A percentile compares a stretch with the other conserved stretches of the same genome.
Conservation (phyloP, 2,329 filamentous ascomycete species). For the Exophiala sp. region DNA sequence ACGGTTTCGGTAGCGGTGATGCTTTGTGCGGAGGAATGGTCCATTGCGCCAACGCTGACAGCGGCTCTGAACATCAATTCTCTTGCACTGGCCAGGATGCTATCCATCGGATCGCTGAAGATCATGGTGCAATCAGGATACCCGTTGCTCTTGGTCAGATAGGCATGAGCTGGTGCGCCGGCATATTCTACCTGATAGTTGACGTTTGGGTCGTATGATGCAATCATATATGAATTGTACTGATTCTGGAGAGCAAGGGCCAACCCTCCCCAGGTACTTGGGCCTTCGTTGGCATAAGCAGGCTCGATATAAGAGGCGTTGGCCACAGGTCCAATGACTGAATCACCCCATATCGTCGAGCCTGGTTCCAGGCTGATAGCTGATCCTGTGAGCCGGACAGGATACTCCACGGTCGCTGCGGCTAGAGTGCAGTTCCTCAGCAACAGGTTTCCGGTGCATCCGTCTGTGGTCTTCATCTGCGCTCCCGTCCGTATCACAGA, state of each 20-base stretch:
- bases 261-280: constrained; percentile 14
- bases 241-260: constrained; percentile 14
- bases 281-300: background rate
- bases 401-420: constrained; percentile 15
- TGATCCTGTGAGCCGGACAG: constrained; percentile 15
- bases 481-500: too few species aligned
- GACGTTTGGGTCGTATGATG: constrained; percentile 14
- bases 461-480: constrained; percentile 6
- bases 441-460: constrained; percentile 14
- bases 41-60: background rate
- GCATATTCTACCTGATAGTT: constrained; percentile 10
- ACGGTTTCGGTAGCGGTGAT: constrained; percentile 5
- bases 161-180: background rate
- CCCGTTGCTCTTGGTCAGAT: background rate
- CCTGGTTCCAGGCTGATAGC: constrained; percentile 14
- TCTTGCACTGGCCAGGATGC: constrained; percentile 11
- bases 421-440: constrained; percentile 17
- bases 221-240: constrained; percentile 5
- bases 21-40: constrained; percentile 5
- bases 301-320: background rate
- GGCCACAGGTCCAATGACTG: too few species aligned
- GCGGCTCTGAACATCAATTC: constrained; percentile 24
- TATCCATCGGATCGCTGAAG: constrained; percentile 15
- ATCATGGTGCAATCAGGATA: background rate
- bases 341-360: constrained; percentile 18